These are phyloP conservation scores for Rheum nobile DNA, from an alignment of 148 eudicot genomes.

Conservation along the genomic window DNA sequence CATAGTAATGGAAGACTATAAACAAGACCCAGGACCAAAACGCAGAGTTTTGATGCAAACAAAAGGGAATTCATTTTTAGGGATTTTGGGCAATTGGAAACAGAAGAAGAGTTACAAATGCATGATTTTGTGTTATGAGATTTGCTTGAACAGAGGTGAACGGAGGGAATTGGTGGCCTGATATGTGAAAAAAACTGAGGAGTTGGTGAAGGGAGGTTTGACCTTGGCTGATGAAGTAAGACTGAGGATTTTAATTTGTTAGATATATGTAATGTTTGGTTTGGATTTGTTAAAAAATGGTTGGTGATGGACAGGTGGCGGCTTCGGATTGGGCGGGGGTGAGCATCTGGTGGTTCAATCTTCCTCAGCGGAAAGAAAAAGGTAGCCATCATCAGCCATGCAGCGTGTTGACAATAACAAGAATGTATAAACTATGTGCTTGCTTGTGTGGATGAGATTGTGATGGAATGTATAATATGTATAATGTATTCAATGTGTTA, in stretches of 20 bases:
- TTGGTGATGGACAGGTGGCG: not conserved
- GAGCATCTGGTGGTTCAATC: not conserved
- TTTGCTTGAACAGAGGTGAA: not conserved
- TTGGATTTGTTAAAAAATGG: not conserved
- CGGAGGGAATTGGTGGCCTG: constrained; percentile 2
- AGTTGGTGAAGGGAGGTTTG: constrained; percentile 4
- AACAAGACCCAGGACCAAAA: not conserved
- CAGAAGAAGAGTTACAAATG: not conserved
- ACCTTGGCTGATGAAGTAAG: not conserved
- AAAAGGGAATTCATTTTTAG: not conserved
- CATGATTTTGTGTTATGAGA: not conserved
- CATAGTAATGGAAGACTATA: not conserved
- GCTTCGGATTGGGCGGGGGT: not conserved
- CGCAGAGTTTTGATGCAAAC: not conserved
- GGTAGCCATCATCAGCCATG: constrained; percentile 3
- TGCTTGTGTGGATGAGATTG: constrained; percentile 7
- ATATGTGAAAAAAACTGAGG: not conserved
- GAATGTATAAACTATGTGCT: not conserved
- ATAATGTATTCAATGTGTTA: no score
- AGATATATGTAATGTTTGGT: not conserved
- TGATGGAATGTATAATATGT: not conserved
- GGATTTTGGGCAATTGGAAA: not conserved
- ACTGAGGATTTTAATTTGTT: not conserved
- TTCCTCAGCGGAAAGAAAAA: not conserved
- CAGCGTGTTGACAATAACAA: not conserved